Percentiles rank a stretch among this genome's conserved stretches.
phyloP scores from a whole-genome alignment of 202 grass and related monocot genomes.

The Panicum virgatum region DNA sequence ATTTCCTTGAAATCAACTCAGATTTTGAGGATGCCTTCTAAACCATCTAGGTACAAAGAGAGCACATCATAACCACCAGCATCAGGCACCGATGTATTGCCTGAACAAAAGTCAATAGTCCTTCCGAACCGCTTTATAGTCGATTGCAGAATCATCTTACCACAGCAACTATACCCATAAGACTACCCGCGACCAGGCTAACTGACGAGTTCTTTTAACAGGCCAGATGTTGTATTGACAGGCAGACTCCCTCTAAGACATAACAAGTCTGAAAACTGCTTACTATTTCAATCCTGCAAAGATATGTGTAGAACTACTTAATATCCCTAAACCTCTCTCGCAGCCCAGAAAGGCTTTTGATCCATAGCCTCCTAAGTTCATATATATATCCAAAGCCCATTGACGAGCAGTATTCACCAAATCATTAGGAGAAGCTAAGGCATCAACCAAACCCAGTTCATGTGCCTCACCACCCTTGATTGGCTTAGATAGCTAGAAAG shows the following conservation, averaged over 20 bases:
- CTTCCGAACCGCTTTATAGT: not conserved
- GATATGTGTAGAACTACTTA: not conserved
- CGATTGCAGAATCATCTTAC: constrained; percentile 20
- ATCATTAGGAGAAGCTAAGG: constrained; percentile 71
- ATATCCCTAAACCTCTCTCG: not conserved
- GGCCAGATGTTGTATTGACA: constrained; percentile 7
- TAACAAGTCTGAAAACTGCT: constrained; percentile 19
- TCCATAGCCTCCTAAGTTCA: constrained; percentile 73
- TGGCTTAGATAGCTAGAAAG: constrained; percentile 74
- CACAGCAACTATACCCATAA: not conserved
- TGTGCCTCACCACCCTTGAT: constrained; percentile 78
- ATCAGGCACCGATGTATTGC: constrained; percentile 25
- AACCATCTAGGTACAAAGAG: constrained; percentile 7
- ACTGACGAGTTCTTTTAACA: not conserved
- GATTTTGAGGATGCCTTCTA: not conserved
- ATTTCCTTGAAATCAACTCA: constrained; percentile 15
- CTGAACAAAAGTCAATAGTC: constrained; percentile 22
- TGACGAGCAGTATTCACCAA: constrained; percentile 58
- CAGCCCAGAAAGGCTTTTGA: constrained; percentile 75
- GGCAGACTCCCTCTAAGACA: constrained; percentile 4
- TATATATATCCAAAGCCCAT: constrained; percentile 88
- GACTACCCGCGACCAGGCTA: constrained; percentile 17
- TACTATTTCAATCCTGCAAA: not conserved
- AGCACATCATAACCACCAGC: constrained; percentile 23
- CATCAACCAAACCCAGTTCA: constrained; percentile 71